Percentiles rank a stretch among this genome's conserved stretches.
Evolutionary conservation across 73 alveolate genomes (phyloP).

Genomic region (Tetrahymena elliotti): DNA sequence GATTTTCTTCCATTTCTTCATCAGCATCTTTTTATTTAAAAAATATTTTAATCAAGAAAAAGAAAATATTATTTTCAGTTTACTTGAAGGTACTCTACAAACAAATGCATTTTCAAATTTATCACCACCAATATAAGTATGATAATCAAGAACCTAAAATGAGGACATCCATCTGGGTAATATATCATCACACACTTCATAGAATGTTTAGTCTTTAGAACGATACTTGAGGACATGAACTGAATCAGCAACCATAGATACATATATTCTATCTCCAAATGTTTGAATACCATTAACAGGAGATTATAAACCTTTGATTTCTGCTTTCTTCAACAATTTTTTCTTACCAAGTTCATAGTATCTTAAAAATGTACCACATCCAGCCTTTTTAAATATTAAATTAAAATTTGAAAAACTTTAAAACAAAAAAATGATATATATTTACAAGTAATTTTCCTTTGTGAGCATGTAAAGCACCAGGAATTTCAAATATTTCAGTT

Average conservation of each 20-base stretch:
- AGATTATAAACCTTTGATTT: conserved; percentile 59
- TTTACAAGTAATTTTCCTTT: conserved; percentile 77
- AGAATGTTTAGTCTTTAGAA: conserved; percentile 80
- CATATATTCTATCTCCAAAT: conserved; percentile 90
- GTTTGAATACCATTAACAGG: conserved; percentile 65
- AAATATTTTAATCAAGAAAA: no score
- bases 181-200: conserved; percentile 92
- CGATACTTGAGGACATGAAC: conserved; percentile 82
- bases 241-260: conserved; percentile 78
- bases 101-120: conserved; percentile 93
- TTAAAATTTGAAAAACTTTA: not conserved
- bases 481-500: conserved; percentile 82
- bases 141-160: conserved; percentile 84
- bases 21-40: conserved; percentile 71
- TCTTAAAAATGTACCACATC: conserved; percentile 87
- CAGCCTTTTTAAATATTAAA: conserved; percentile 10
- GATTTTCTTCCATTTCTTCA: conserved; percentile 92
- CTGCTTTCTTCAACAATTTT: conserved; percentile 88
- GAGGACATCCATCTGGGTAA: conserved; percentile 90
- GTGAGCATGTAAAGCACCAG: conserved; percentile 83
- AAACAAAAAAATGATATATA: not conserved
- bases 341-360: conserved; percentile 94
- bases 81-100: conserved; percentile 77
- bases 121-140: conserved; percentile 93
- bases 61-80: no score